A percentile compares a stretch with the other conserved stretches of the same genome.
Conservation (phyloP, 179 eudicot genomes). For the Drosera spatulata region DNA sequence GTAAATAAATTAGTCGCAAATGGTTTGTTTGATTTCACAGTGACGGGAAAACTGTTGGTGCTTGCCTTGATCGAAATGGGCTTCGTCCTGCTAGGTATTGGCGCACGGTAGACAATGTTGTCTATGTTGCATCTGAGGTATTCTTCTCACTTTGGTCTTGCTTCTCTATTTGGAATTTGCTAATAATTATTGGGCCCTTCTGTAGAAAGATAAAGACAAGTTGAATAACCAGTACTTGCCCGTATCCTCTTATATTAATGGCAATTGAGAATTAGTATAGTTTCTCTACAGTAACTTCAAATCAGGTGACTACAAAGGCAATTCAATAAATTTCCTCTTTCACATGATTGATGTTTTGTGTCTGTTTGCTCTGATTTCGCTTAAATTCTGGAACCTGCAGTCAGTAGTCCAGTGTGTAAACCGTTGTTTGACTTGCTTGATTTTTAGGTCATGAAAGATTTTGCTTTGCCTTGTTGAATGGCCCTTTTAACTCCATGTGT, state of each 20-base stretch:
- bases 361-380: not conserved
- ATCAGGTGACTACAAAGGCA: not conserved
- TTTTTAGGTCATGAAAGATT: too few species aligned
- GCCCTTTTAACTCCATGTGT: too few species aligned
- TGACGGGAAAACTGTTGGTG: conserved; percentile 99
- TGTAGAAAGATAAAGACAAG: not conserved
- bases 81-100: conserved; percentile 99
- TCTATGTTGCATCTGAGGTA: conserved; percentile 99
- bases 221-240: not conserved
- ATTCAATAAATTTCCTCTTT: not conserved
- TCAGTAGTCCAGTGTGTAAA: too few species aligned
- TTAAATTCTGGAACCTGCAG: not conserved
- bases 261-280: not conserved
- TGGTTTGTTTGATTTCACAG: conserved; percentile 19
- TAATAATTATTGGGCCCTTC: not conserved
- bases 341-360: not conserved
- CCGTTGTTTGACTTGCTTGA: too few species aligned
- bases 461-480: too few species aligned
- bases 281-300: not conserved
- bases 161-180: not conserved
- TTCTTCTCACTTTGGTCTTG: conserved; percentile 4
- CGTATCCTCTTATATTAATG: not conserved
- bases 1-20: not conserved
- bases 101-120: conserved; percentile 89
- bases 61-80: conserved; percentile 96